phyloP scores from a whole-genome alignment of 106 monocot species.

The Dioscorea dumetorum region DNA sequence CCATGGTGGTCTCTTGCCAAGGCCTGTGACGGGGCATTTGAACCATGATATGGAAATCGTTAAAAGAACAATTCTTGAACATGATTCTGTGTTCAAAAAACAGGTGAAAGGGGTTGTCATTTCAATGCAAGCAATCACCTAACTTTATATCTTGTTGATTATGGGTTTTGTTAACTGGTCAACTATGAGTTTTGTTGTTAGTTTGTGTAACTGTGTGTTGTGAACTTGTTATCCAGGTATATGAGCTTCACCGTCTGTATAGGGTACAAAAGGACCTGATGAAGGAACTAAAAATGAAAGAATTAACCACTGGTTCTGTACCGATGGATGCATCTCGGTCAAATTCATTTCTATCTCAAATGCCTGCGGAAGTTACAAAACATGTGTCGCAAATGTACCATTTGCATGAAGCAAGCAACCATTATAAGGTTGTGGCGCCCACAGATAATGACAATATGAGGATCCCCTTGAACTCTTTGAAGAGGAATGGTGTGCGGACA shows the following conservation, averaged over 20 bases:
- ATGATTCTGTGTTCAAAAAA: slow-evolving; percentile 61
- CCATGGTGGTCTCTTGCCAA: slow-evolving; percentile 22
- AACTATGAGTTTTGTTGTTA: no score
- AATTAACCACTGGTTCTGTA: slow-evolving; percentile 3
- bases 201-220: no score
- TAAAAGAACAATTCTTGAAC: slow-evolving; percentile 63
- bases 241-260: slow-evolving; percentile 53
- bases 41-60: slow-evolving; percentile 48
- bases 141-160: no score
- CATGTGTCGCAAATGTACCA: slow-evolving; percentile 7
- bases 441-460: slow-evolving; percentile 7
- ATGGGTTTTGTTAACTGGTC: no score
- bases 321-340: slow-evolving; percentile 11
- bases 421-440: slow-evolving; percentile 4
- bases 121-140: no score
- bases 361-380: slow-evolving; percentile 4
- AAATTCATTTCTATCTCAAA: slow-evolving; percentile 10
- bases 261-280: slow-evolving; percentile 31
- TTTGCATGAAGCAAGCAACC: not conserved
- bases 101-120: slow-evolving; percentile 34
- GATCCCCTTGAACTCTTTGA: slow-evolving; percentile 17
- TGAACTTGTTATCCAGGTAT: slow-evolving; percentile 31
- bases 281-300: slow-evolving; percentile 27
- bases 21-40: slow-evolving; percentile 24
- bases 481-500: slow-evolving; percentile 22